Base-by-base conservation (phyloP, 805 yeast species). In the Clavispora phyllophila region DNA sequence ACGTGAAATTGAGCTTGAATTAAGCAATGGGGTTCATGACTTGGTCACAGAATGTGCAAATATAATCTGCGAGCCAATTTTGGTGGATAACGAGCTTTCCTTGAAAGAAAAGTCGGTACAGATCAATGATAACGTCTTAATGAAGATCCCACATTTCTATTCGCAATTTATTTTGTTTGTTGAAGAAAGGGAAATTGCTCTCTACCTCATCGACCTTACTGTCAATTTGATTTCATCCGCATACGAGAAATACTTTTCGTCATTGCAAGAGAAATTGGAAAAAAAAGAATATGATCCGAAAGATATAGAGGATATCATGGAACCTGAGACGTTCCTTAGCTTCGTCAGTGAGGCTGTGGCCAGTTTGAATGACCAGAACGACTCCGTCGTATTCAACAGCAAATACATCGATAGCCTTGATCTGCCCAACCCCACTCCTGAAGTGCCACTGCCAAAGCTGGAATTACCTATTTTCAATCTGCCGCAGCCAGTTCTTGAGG, bases 1-100 rank as follows among this genome's bases (percentile, higher is more conserved):
- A 43, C 62, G 62, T 36, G 97, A 90, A 58, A 68, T 90, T 33
- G 86, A 84, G 51, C 68, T 78, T 19, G 89, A 84, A 49, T 70
- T 90, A 49, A 76, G 90, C 49, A 80, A 78, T 46, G 68, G 82
- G 3, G 87, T 89, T 20, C 83, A 80, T 50, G 78, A 73, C 17
- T 81, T 86, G 50, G 82, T 90, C 3, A 77, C 79, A 38, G 75
- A 72, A 12, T 61, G 66, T 41, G 49, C 65, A 10, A 62, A 65
- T 43, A 60, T 63, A 12, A 71, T 86, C 27, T 65, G 79, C 24
- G 68, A 62, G 25, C 81, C 84, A 0, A 63, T 56, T 20, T 36
- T 51, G 29, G 19, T 34, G 6, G 32, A 50, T 15, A 43, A 41
- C 25, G 43, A 51, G 15, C 39, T 40, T 55, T 60, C 51, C 56